These are phyloP conservation scores for Calonectria pauciramosa DNA, from an alignment of 2,329 filamentous ascomycete genomes.

Conservation along the genomic window DNA sequence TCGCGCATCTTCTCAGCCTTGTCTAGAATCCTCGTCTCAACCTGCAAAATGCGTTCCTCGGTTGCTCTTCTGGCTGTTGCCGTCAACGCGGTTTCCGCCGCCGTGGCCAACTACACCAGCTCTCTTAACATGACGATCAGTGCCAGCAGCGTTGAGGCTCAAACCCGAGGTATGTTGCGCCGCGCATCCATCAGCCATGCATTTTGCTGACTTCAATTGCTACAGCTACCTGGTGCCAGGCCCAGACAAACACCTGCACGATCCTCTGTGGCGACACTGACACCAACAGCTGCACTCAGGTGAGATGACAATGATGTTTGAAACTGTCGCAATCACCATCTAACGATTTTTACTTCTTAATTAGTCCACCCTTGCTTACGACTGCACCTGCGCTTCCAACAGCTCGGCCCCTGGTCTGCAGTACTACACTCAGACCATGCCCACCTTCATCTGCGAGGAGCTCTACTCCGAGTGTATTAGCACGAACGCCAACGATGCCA, in stretches of 20 bases:
- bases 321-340: neutral
- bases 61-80: conserved; percentile 60
- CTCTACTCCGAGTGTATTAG: conserved; percentile 64
- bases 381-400: conserved; percentile 64
- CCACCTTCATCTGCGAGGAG: conserved; percentile 65
- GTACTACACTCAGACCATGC: conserved; percentile 67
- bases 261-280: conserved; percentile 59
- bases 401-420: conserved; percentile 64
- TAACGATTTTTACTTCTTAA: conserved; percentile 7
- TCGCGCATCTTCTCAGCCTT: neutral
- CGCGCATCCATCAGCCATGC: neutral
- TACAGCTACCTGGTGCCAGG: conserved; percentile 66
- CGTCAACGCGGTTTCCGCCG: conserved; percentile 57
- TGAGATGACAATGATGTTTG: conserved; percentile 49
- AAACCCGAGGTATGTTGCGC: conserved; percentile 55
- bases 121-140: conserved; percentile 59
- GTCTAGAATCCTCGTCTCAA: conserved; percentile 18
- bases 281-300: conserved; percentile 61
- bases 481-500: conserved; percentile 56
- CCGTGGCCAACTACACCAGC: conserved; percentile 60
- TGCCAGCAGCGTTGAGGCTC: conserved; percentile 50
- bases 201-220: conserved; percentile 27
- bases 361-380: conserved; percentile 60
- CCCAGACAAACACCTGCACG: conserved; percentile 64
- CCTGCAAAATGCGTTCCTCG: conserved; percentile 57